These are phyloP conservation scores for Megacollybia marginata DNA, from an alignment of 768 basidiomycete genomes.

Conservation along the genomic window DNA sequence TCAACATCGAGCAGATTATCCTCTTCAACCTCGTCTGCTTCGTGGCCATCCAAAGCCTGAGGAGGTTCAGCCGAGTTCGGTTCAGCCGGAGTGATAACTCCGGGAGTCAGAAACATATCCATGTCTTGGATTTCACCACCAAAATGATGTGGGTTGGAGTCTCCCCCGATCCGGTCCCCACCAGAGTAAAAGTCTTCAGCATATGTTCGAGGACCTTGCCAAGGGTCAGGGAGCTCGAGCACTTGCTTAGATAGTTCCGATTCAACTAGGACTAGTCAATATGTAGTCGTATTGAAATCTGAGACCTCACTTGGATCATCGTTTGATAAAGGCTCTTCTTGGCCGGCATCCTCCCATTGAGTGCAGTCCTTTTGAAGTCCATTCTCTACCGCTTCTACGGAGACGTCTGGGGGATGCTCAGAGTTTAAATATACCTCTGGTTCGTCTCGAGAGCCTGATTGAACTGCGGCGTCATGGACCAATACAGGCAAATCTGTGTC, in stretches of 20 bases:
- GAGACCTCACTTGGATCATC: neutral
- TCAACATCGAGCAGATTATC: no score
- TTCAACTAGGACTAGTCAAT: neutral
- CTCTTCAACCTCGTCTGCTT: slow-evolving; percentile 5
- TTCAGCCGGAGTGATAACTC: slow-evolving; percentile 12
- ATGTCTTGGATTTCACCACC: slow-evolving; percentile 16
- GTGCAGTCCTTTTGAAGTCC: neutral
- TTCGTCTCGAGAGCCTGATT: no score
- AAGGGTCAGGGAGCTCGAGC: slow-evolving; percentile 28
- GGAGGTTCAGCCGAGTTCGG: neutral
- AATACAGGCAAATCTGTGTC: no score
- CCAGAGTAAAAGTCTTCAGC: slow-evolving; percentile 39
- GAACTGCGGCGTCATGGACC: no score
- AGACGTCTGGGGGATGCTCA: neutral
- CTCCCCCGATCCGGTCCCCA: slow-evolving; percentile 24
- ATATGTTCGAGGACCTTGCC: slow-evolving; percentile 30
- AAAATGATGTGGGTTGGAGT: slow-evolving; percentile 18
- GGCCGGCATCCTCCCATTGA: slow-evolving; percentile 4
- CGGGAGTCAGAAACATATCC: slow-evolving; percentile 21
- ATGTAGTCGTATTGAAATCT: neutral
- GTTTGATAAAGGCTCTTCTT: neutral
- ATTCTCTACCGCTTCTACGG: neutral
- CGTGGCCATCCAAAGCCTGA: slow-evolving; percentile 5
- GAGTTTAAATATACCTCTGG: no score
- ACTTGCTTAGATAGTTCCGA: slow-evolving; percentile 3